These are phyloP conservation scores for Ophiocordyceps camponoti-rufipedis DNA, from an alignment of 2,329 filamentous ascomycete genomes.

Conservation along the genomic window DNA sequence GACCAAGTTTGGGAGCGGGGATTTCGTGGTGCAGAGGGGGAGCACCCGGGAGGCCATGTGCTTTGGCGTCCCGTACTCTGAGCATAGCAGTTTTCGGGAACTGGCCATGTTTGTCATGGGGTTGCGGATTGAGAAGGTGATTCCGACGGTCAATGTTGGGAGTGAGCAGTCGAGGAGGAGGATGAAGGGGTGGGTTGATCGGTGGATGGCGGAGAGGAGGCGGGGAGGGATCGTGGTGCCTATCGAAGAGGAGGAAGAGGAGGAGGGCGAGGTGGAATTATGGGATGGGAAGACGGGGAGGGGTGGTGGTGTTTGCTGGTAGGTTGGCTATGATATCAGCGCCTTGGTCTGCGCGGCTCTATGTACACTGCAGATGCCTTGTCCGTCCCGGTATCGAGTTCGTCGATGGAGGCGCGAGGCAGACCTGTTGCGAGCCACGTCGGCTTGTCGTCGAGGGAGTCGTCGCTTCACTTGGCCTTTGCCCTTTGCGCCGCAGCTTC, in stretches of 20 bases:
- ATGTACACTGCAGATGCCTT: too few species aligned
- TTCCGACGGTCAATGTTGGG: slow-evolving; percentile 79
- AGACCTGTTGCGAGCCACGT: too few species aligned
- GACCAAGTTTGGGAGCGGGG: slow-evolving; percentile 48
- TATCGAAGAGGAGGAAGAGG: slow-evolving; percentile 19
- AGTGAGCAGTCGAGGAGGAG: slow-evolving; percentile 35
- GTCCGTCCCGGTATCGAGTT: too few species aligned
- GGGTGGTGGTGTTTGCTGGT: slow-evolving; percentile 22
- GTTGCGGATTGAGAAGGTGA: slow-evolving; percentile 69
- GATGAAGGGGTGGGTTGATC: slow-evolving; percentile 48
- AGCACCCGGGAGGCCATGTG: slow-evolving; percentile 69
- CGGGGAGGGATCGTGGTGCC: slow-evolving; percentile 32
- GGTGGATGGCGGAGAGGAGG: slow-evolving; percentile 40
- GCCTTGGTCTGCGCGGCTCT: too few species aligned
- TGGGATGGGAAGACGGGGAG: slow-evolving; percentile 21
- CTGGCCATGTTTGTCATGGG: slow-evolving; percentile 84
- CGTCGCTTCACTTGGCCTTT: slow-evolving; percentile 29
- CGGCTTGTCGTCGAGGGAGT: not conserved
- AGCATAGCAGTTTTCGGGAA: slow-evolving; percentile 90
- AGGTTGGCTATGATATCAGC: slow-evolving; percentile 1
- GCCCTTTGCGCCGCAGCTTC: slow-evolving; percentile 39
- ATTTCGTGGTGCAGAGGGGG: slow-evolving; percentile 67
- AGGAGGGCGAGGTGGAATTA: slow-evolving; percentile 9
- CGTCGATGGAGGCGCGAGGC: too few species aligned
- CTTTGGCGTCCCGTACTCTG: slow-evolving; percentile 88